Base-by-base conservation (phyloP, 2,329 filamentous ascomycete species). In the Amauroascus verrucosus region DNA sequence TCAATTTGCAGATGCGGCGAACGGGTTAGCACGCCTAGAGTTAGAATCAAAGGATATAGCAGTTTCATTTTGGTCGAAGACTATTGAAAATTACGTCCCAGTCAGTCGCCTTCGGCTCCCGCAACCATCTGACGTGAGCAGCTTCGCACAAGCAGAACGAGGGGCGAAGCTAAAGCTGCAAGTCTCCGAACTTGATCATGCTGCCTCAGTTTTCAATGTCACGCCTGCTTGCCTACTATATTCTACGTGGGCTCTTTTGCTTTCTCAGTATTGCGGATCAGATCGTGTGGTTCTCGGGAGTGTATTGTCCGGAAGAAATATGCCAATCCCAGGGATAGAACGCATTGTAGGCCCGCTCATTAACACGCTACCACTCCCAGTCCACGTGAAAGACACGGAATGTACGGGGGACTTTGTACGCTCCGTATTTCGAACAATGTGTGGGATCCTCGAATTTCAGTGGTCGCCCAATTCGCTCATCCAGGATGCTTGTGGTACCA, bases 231-330 rank as follows among this genome's bases (percentile, higher is more conserved):
- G 26, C 9, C 26, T 30, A 30, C 26, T 64, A 30, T 59, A 66
- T 44, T 66, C 66, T 2, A 70, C 68, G 1, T 74, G 71, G 71
- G 67, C 62, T 0, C 32, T 73, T 1, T 51, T 60, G 5, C 48
- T 73, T 1, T 59, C 61, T 0, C 48, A 48, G 13, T 71, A 66
- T 45, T 59, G 59, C 5, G 64, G 65, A 44, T 64, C 65, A 0
- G 59, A 67, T 30, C 51, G 57, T 14, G 60, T 73, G 6, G 58
- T 60, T 1, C 67, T 71, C 54, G 71, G 71, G 1, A 55, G 59
- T 6, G 64, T 68, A 1, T 48, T 73, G 1, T 65, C 64, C 0
- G 69, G 70, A 7, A 64, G 71, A 6, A 64, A 59, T 28, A 52
- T 70, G 3, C 65, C 67, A 60, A 5, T 57, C 20, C 38, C 38